Evolutionary conservation across 2,329 filamentous ascomycete species (phyloP), one percentile per base, ranked within the genome.

Genomic region (Talaromyces funiculosus): DNA sequence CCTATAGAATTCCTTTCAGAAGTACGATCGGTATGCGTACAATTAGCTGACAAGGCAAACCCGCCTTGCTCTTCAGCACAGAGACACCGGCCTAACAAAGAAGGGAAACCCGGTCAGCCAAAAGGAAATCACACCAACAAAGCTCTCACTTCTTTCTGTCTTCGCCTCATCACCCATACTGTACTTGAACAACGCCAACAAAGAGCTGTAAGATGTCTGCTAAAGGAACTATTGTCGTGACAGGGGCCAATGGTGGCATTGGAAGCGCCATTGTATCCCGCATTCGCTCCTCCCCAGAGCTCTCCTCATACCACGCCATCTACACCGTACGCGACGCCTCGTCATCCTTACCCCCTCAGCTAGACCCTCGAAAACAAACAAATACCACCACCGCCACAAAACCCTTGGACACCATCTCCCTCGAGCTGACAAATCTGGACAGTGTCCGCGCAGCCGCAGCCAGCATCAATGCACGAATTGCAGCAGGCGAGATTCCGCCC

Each of bases 401-500:
- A 40, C 7, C 20, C 18, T 26, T 60, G 51, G 42, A 60, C 12
- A 42, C 26, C 7, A 8, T 45, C 26, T 58, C 57, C 9, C 63
- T 67, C 6, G 67, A 68, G 24, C 57, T 67, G 16, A 51, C 60
- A 20, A 56, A 37, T 10, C 61, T 65, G 10, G 54, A 42, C 7
- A 62, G 61, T 40, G 62, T 67, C 16, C 65, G 67, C 7, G 3
- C 33, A 9, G 59, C 63, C 6, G 64, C 67, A 4, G 57, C 49
- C 6, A 47, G 29, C 24, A 66, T 68, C 57, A 67, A 68, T 53
- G 61, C 37, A 6, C 51, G 62, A 33, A 60, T 66, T 37, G 63
- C 70, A 4, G 61, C 62, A 16, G 72, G 72, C n/a, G 64, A 70
- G 1, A 64, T 78, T 24, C 75, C 77, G 6, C 75, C 69, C 0